Conservation (phyloP, 192 early-diverging fungal genomes). For the Mortierella antarctica region DNA sequence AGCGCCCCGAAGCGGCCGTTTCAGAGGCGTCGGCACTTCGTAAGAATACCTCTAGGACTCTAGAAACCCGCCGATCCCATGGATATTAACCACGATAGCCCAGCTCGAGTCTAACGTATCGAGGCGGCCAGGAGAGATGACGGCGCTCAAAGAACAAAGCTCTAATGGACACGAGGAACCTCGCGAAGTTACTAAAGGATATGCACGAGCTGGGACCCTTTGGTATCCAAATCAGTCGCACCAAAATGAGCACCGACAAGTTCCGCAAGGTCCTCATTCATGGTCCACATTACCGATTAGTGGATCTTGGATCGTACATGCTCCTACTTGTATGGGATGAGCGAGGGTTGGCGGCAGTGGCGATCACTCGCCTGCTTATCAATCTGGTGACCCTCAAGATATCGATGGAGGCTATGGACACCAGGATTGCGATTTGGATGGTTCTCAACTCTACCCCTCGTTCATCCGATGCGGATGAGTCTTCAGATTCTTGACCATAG, state of each 20-base stretch:
- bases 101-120: background rate
- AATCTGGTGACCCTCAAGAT: slow-evolving; percentile 7
- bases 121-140: slow-evolving; percentile 4
- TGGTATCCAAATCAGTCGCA: slow-evolving; percentile 3
- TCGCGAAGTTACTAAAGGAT: slow-evolving; percentile 5
- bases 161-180: slow-evolving; percentile 3
- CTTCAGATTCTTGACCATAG: background rate
- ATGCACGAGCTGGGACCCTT: slow-evolving; percentile 8
- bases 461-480: slow-evolving; percentile 4
- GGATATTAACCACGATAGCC: background rate
- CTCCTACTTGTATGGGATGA: slow-evolving; percentile 7
- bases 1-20: background rate
- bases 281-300: slow-evolving; percentile 3
- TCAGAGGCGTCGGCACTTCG: slow-evolving; percentile 9
- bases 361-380: slow-evolving; percentile 6
- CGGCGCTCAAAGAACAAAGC: background rate
- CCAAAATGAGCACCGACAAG: slow-evolving; percentile 5
- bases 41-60: slow-evolving; percentile 6
- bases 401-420: slow-evolving; percentile 8
- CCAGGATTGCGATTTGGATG: slow-evolving; percentile 7
- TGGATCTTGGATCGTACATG: slow-evolving; percentile 8
- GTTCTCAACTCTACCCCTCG: slow-evolving; percentile 9
- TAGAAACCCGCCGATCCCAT: slow-evolving; percentile 6
- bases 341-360: slow-evolving; percentile 11
- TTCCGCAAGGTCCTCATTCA: slow-evolving; percentile 4